phyloP scores from a whole-genome alignment of 2,329 filamentous ascomycete species.

The Tolypocladium capitatum region DNA sequence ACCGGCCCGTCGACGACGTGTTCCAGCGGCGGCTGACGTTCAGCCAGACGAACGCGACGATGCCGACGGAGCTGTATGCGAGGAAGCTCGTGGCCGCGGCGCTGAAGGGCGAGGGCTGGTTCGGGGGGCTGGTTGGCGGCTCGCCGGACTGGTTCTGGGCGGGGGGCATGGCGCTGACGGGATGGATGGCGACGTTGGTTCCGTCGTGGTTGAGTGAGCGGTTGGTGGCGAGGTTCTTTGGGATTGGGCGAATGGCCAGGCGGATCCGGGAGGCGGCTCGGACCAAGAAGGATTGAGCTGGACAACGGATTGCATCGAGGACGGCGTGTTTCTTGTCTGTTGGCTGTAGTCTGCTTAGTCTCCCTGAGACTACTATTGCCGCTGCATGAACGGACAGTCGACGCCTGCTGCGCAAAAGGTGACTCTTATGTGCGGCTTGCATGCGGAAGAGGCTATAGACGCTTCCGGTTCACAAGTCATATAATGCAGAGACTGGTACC shows the following conservation, averaged over 20 bases:
- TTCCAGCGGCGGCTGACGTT: conserved; percentile 33
- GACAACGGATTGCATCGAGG: background rate
- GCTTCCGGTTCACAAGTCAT: too few relatives aligned
- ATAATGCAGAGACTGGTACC: too few relatives aligned
- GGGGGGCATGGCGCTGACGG: background rate
- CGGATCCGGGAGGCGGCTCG: background rate
- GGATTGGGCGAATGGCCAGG: background rate
- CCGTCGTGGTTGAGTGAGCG: background rate
- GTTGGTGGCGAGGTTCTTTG: background rate
- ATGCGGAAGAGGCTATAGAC: too few relatives aligned
- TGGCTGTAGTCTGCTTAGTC: too few relatives aligned
- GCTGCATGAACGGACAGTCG: too few relatives aligned
- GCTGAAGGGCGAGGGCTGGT: background rate
- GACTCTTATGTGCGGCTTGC: too few relatives aligned
- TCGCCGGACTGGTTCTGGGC: background rate
- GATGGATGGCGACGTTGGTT: background rate
- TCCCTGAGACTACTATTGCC: too few relatives aligned
- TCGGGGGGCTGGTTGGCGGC: background rate
- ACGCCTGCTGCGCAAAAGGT: too few relatives aligned
- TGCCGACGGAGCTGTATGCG: background rate
- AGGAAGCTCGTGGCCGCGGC: background rate
- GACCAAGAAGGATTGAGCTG: background rate
- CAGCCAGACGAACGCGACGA: conserved; percentile 31
- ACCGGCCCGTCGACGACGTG: conserved; percentile 29
- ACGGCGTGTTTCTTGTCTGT: too few relatives aligned